Conservation (phyloP, 371 early-diverging fungal genomes). For the Mortierella sp. region DNA sequence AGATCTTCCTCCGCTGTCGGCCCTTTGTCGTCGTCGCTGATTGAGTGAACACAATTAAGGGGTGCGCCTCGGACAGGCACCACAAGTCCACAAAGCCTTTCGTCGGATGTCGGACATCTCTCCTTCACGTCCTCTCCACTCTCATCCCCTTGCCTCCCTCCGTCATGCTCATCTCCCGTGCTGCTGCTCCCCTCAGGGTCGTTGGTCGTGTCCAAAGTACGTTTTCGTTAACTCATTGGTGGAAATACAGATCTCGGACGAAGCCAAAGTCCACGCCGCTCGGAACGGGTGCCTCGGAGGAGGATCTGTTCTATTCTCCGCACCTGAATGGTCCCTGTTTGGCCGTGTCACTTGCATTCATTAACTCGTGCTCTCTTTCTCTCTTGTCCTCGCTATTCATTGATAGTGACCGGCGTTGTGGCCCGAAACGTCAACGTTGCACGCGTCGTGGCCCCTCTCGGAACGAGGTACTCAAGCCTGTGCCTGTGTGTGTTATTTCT, state of each 20-base stretch:
- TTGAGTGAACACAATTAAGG: no score
- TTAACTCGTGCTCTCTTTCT: background rate
- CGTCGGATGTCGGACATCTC: no score
- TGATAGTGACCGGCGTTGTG: constrained; percentile 21
- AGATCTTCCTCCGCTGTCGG: no score
- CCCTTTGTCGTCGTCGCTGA: no score
- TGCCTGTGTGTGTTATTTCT: no score
- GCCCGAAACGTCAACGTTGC: constrained; percentile 28
- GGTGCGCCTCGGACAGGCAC: no score
- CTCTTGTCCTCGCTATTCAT: background rate
- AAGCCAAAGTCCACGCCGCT: background rate
- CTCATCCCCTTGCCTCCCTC: constrained; percentile 1
- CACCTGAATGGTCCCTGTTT: no score
- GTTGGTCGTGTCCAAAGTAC: constrained; percentile 41
- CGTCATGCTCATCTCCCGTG: constrained; percentile 41
- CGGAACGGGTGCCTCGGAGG: background rate
- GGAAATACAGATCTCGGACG: background rate
- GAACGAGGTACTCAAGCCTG: constrained; percentile 27
- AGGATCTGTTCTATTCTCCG: no score
- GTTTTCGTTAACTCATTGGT: background rate
- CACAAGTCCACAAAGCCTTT: no score
- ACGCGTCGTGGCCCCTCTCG: constrained; percentile 49
- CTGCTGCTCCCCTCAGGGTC: constrained; percentile 37
- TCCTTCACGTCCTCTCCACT: no score
- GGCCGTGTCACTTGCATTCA: background rate